Evolutionary conservation across 331 rosid genomes (phyloP).

Genomic region (Pyrus hybrid): DNA sequence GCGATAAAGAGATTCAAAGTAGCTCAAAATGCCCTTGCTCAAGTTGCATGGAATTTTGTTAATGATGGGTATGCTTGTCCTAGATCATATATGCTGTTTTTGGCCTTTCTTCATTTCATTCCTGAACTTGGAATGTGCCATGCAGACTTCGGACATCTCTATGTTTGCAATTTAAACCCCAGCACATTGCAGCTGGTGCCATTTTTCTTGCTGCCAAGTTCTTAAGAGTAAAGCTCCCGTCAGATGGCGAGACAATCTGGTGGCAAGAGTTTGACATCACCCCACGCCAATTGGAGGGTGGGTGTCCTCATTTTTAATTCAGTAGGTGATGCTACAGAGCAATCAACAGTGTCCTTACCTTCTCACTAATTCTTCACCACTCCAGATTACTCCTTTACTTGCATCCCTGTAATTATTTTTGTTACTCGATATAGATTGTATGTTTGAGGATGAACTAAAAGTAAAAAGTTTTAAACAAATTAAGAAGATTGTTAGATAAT

Average conservation of each 20-base stretch:
- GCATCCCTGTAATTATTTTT: neutral
- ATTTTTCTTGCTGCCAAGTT: slow-evolving; percentile 98
- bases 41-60: slow-evolving; percentile 99
- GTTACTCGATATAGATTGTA: neutral
- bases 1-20: slow-evolving; percentile 97
- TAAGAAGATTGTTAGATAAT: neutral
- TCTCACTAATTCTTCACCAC: neutral
- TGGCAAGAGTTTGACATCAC: slow-evolving; percentile 99
- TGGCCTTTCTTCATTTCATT: slow-evolving; percentile 32
- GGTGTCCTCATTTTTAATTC: slow-evolving; percentile 51
- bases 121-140: slow-evolving; percentile 58
- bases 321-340: slow-evolving; percentile 18
- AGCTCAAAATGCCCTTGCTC: slow-evolving; percentile 98
- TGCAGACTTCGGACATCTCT: slow-evolving; percentile 99
- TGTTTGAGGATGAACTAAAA: neutral
- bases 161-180: slow-evolving; percentile 98
- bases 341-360: slow-evolving; percentile 5
- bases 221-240: slow-evolving; percentile 93
- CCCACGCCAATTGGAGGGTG: slow-evolving; percentile 99
- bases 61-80: slow-evolving; percentile 80
- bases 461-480: neutral
- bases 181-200: slow-evolving; percentile 99
- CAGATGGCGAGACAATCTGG: slow-evolving; percentile 99
- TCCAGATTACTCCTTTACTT: neutral
- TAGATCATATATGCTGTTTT: slow-evolving; percentile 11